Percentiles rank a stretch among this genome's conserved stretches.
These are phyloP conservation scores for Tetrapisispora nanseiensis DNA, from an alignment of 805 yeast species.

Conservation along the genomic window DNA sequence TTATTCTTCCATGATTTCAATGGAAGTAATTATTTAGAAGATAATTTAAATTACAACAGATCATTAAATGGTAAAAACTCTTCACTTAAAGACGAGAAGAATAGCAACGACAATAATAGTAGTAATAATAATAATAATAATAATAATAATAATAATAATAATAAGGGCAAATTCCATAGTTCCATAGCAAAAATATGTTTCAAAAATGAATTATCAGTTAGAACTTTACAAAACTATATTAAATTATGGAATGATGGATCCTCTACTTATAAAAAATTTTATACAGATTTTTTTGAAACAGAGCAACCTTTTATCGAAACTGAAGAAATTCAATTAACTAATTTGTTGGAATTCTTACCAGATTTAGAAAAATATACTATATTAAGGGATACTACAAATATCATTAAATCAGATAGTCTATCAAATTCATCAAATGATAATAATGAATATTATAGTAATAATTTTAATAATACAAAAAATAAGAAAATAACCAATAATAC, in stretches of 20 bases:
- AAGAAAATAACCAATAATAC: background rate
- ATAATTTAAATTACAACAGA: too few species aligned
- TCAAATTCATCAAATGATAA: background rate
- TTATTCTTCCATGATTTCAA: slow-evolving; percentile 17
- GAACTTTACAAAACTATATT: slow-evolving; percentile 19
- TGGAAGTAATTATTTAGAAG: background rate
- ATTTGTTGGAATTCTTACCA: slow-evolving; percentile 14
- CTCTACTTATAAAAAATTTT: slow-evolving; percentile 17
- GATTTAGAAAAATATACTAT: slow-evolving; percentile 2
- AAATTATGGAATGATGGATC: slow-evolving; percentile 31
- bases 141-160: background rate
- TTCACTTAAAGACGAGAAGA: too few species aligned
- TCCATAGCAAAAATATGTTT: slow-evolving; percentile 3
- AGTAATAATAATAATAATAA: slow-evolving; percentile 5
- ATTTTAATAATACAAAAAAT: background rate
- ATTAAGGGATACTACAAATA: background rate
- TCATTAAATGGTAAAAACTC: too few species aligned
- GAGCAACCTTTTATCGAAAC: slow-evolving; percentile 14
- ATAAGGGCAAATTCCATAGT: too few species aligned
- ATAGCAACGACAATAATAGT: background rate
- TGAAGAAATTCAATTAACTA: slow-evolving; percentile 5
- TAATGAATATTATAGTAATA: background rate
- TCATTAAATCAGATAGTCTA: background rate
- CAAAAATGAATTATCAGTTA: slow-evolving; percentile 19
- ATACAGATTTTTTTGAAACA: slow-evolving; percentile 10